Evolutionary conservation across 768 basidiomycete genomes (phyloP).

Genomic region (Psilocybe sp.): DNA sequence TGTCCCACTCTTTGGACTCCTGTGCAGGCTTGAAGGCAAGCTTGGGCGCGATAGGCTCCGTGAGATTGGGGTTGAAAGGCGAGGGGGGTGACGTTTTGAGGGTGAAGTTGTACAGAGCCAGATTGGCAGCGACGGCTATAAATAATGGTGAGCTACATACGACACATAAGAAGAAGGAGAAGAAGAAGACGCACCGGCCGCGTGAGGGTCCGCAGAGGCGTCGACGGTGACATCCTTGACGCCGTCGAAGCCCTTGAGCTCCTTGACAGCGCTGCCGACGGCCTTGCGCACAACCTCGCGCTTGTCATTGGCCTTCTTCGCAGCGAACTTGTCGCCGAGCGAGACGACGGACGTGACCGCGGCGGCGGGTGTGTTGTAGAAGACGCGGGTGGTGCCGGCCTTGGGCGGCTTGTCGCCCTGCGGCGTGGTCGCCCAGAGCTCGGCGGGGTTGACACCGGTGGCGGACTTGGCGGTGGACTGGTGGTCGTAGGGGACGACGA

Average conservation of each 20-base stretch:
- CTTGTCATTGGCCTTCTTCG: constrained; percentile 42
- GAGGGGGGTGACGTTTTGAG: constrained; percentile 74
- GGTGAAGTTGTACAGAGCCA: constrained; percentile 74
- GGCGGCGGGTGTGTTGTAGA: constrained; percentile 52
- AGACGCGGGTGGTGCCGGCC: constrained; percentile 61
- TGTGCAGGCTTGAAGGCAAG: constrained; percentile 45
- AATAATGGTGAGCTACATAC: not conserved
- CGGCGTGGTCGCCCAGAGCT: constrained; percentile 51
- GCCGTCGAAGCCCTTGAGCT: constrained; percentile 59
- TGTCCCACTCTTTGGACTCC: constrained; percentile 62
- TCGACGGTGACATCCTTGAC: constrained; percentile 64
- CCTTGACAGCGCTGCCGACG: constrained; percentile 71
- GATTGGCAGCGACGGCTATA: constrained; percentile 73
- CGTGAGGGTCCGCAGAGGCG: constrained; percentile 67
- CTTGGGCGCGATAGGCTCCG: constrained; percentile 47
- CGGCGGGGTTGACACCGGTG: constrained; percentile 39
- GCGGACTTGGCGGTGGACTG: constrained; percentile 26
- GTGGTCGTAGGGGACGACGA: constrained; percentile 58
- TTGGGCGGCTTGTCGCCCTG: constrained; percentile 52
- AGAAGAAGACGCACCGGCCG: constrained; percentile 53
- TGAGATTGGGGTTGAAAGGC: constrained; percentile 58
- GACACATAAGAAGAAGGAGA: not conserved
- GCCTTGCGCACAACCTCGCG: constrained; percentile 71
- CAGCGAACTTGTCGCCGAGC: constrained; percentile 51
- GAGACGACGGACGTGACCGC: constrained; percentile 56